Evolutionary conservation across 305 asterid genomes (phyloP), one percentile per base, ranked within the genome.

Genomic region (Fraxinus latifolia): DNA sequence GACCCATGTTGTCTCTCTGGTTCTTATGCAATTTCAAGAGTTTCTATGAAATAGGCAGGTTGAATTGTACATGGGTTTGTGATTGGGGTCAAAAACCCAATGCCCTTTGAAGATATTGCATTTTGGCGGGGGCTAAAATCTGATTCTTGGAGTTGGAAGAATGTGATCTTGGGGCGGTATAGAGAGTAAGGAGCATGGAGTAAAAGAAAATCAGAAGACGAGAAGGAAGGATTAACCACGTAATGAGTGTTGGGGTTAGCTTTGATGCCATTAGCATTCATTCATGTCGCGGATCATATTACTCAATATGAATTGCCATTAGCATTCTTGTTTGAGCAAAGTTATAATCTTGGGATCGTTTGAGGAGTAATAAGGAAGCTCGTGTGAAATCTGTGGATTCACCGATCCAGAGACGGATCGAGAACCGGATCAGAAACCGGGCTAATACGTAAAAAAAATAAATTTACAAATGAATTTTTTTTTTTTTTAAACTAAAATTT

Each of bases 1-100:
- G 93, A 82, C 79, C 95, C 95, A 92, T 92, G 53, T 91, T 87
- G 25, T 84, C 88, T 81, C 98, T 89, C 21, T 90, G 88, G 80
- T 92, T 96, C 86, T 84, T 89, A 94, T 83, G 87, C 99, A 94
- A 82, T 96, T 96, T 98, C 99, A 96, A 4, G 99, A 82, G 86
- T 90, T 91, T 42, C 99, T 85, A 84, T 93, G 97, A 36, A 96
- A 96, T 0, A 95, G 97, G 90, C 99, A 96, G 83, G 92, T 84
- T 68, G 95, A 92, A 85, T 91, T 95, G 90, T 94, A 94, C 80
- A 84, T 72, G 87, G 95, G 97, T 82, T 84, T 87, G 80, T 94
- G 96, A 39, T 36, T 34, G n/a, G 95, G 92, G 82, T 96, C 97
- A 36, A 80, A 73, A 71, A 90, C 81, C 99, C 99, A 96, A 37